These are phyloP conservation scores for Talaromyces sp. DNA, from an alignment of 2,329 filamentous ascomycete species.

Conservation along the genomic window DNA sequence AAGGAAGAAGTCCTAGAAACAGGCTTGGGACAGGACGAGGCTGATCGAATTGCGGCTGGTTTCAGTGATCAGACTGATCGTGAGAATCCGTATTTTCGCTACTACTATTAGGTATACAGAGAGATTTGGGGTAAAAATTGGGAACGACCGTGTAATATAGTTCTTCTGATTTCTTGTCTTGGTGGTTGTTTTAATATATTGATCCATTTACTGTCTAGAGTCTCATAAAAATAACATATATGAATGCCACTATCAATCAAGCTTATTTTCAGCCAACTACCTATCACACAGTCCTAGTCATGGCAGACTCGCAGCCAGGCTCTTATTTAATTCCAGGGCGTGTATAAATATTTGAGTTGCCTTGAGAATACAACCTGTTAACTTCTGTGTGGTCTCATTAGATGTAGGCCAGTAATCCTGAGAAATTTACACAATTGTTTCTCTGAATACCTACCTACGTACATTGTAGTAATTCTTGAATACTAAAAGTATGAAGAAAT, in stretches of 20 bases:
- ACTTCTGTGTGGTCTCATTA: background rate
- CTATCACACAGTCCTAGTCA: background rate
- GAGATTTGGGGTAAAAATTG: background rate
- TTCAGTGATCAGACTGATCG: background rate
- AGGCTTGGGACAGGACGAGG: background rate
- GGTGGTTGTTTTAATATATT: background rate
- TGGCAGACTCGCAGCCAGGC: background rate
- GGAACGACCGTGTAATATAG: background rate
- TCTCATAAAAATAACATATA: background rate
- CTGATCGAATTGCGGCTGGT: background rate
- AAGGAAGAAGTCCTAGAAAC: background rate
- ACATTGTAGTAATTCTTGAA: background rate
- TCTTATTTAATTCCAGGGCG: no score
- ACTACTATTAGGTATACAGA: background rate
- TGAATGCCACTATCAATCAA: background rate
- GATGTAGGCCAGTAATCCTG: background rate
- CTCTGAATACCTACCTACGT: background rate
- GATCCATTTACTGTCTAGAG: background rate
- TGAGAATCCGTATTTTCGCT: background rate
- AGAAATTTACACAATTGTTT: background rate
- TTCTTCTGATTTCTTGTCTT: background rate
- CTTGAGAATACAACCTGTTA: background rate
- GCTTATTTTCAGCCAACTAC: background rate
- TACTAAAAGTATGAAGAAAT: background rate
- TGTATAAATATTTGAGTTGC: background rate